These are phyloP conservation scores for Phytophthora citrophthora DNA, from an alignment of 352 stramenopile species.

Conservation along the genomic window DNA sequence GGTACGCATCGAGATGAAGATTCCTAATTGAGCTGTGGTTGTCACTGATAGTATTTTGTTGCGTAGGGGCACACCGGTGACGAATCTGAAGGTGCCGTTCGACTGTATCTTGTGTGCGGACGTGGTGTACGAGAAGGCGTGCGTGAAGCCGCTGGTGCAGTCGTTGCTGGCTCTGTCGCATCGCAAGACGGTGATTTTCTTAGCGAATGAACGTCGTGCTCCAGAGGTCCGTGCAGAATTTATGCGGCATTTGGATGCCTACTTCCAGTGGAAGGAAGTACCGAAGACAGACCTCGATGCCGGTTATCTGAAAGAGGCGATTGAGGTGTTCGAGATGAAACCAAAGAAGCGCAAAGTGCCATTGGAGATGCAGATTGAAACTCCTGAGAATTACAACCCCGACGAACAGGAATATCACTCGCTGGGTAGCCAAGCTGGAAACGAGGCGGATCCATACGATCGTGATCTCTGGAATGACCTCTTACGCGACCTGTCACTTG, in stretches of 20 bases:
- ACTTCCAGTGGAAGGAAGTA: conserved; percentile 82
- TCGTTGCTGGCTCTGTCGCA: conserved; percentile 79
- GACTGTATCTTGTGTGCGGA: conserved; percentile 85
- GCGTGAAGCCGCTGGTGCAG: conserved; percentile 77
- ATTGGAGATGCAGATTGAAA: conserved; percentile 67
- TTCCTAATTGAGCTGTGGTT: not conserved
- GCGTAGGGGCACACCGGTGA: conserved; percentile 63
- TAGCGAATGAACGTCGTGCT: conserved; percentile 78
- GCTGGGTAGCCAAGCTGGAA: conserved; percentile 33
- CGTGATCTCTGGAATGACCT: conserved; percentile 76
- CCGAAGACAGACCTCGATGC: conserved; percentile 60
- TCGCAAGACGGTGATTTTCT: conserved; percentile 78
- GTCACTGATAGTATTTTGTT: conserved; percentile 5
- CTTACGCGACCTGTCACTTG: conserved; percentile 43
- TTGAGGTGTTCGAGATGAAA: conserved; percentile 82
- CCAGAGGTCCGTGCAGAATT: conserved; percentile 73
- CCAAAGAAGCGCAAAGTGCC: conserved; percentile 82
- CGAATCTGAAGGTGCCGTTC: conserved; percentile 64
- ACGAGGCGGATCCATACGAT: conserved; percentile 60
- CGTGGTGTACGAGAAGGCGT: conserved; percentile 84
- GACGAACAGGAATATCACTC: conserved; percentile 52
- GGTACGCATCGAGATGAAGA: conserved; percentile 18
- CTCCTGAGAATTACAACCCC: conserved; percentile 29
- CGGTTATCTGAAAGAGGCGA: conserved; percentile 74
- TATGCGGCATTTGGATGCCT: conserved; percentile 61